Conservation (phyloP, 306 rosid genomes). For the Clitoria ternatea region DNA sequence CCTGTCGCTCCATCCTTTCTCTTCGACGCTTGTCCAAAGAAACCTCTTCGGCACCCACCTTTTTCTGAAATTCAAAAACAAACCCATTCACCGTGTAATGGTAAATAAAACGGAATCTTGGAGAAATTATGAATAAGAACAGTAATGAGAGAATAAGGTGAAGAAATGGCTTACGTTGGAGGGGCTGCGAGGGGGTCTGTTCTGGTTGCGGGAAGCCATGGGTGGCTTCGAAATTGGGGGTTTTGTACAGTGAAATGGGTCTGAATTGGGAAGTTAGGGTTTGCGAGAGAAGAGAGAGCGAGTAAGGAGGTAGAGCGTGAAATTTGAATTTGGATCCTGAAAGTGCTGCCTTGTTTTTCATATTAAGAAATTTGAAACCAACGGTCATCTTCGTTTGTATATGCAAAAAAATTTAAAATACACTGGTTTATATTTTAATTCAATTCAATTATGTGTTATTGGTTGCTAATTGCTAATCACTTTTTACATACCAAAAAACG, state of each 20-base stretch:
- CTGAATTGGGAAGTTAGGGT: conserved; percentile 36
- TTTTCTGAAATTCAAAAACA: conserved; percentile 46
- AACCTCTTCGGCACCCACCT: conserved; percentile 47
- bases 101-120: not conserved
- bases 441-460: too few species aligned
- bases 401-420: not conserved
- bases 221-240: not conserved
- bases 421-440: too few species aligned
- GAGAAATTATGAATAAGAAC: too few species aligned
- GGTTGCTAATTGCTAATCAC: too few species aligned
- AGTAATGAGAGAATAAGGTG: not conserved
- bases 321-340: conserved; percentile 51
- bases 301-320: conserved; percentile 13
- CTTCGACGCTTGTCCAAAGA: conserved; percentile 59
- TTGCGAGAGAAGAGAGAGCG: conserved; percentile 18
- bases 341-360: not conserved
- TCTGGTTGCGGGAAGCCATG: conserved; percentile 88
- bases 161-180: conserved; percentile 48
- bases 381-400: conserved; percentile 7
- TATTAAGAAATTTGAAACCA: conserved; percentile 5
- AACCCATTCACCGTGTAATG: not conserved
- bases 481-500: too few species aligned
- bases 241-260: not conserved
- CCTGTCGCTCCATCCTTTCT: conserved; percentile 43
- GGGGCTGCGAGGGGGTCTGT: conserved; percentile 74